Percentiles rank a stretch among this genome's conserved stretches.
Evolutionary conservation across 345 rosid species (phyloP).

Genomic region (Salix viminalis): DNA sequence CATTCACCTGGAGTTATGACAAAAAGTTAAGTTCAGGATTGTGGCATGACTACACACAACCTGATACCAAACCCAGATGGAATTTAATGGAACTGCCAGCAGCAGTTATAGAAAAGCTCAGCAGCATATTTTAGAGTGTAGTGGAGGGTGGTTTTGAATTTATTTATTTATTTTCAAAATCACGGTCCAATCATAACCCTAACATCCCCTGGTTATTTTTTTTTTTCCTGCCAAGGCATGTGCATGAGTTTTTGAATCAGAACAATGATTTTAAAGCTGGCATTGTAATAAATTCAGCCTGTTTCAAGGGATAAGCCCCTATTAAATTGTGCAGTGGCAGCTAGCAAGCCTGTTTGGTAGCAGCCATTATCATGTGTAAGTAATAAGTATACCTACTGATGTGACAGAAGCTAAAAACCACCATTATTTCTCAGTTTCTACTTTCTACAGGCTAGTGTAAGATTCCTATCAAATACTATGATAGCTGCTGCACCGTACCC

Average conservation of each 20-base stretch:
- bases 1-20: background rate
- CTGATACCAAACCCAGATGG: background rate
- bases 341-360: conserved; percentile 16
- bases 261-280: conserved; percentile 17
- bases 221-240: background rate
- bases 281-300: conserved; percentile 15
- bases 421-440: background rate
- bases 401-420: background rate
- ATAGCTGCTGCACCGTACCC: background rate
- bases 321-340: conserved; percentile 17
- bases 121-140: no score
- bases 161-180: no score
- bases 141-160: no score
- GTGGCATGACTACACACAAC: background rate
- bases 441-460: background rate
- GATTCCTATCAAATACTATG: background rate
- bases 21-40: background rate
- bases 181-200: no score
- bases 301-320: conserved; percentile 14
- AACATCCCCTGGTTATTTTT: background rate
- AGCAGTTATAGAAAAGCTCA: background rate
- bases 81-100: background rate
- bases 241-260: background rate
- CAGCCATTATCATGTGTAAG: conserved; percentile 11
- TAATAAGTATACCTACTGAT: background rate